Percentiles rank a stretch among this genome's conserved stretches.
Conservation (phyloP, 139 green algal genomes). For the Deuterostichococcus epilithicus region DNA sequence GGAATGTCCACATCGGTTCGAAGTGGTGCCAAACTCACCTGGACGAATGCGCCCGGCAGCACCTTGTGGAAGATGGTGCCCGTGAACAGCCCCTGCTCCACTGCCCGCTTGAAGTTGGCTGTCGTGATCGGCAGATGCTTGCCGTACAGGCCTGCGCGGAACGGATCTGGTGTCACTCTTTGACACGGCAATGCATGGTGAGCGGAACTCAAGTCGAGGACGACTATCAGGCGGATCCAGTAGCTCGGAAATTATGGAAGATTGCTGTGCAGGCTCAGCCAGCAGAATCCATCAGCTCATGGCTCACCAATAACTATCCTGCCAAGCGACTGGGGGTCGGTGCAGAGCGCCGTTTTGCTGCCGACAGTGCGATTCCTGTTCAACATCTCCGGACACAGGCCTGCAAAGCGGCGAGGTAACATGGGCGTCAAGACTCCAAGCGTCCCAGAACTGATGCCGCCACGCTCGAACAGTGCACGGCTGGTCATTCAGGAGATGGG, state of each 20-base stretch:
- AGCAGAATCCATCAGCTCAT: neutral
- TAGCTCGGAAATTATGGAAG: neutral
- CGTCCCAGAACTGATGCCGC: too few species aligned
- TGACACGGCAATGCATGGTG: too few species aligned
- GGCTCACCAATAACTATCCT: neutral
- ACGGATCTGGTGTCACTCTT: too few species aligned
- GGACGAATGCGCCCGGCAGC: neutral
- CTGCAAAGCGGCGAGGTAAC: neutral
- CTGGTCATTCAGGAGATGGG: too few species aligned
- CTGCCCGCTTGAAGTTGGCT: neutral
- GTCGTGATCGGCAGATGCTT: neutral
- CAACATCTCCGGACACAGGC: neutral
- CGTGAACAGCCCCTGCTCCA: neutral
- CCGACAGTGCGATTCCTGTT: neutral
- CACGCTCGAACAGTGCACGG: too few species aligned
- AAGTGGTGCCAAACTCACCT: neutral
- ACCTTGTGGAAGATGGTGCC: neutral
- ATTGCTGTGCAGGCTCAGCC: neutral
- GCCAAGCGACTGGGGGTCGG: neutral
- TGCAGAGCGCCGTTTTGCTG: neutral
- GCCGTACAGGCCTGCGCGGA: neutral
- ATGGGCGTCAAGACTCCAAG: too few species aligned
- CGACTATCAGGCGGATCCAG: neutral
- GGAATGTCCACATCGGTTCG: neutral
- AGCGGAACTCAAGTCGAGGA: neutral